These are phyloP conservation scores for Gossypium davidsonii DNA, from an alignment of 441 rosid genomes.

Conservation along the genomic window DNA sequence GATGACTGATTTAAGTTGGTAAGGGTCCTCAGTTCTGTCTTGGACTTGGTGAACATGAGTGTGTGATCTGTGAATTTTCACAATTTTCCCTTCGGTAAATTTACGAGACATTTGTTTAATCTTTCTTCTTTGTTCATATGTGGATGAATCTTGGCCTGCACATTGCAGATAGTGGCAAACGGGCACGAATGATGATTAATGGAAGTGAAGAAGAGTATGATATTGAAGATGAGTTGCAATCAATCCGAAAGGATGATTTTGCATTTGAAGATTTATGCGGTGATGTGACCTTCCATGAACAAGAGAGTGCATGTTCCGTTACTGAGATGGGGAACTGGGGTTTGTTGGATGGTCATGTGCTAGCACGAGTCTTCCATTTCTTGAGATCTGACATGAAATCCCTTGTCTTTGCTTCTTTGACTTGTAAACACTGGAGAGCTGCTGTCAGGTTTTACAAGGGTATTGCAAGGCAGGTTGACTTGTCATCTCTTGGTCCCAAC, in stretches of 20 bases:
- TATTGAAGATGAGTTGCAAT: slow-evolving; percentile 43
- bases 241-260: slow-evolving; percentile 40
- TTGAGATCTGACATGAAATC: slow-evolving; percentile 76
- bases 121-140: slow-evolving; percentile 7
- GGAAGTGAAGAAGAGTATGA: slow-evolving; percentile 65
- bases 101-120: neutral
- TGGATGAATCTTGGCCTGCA: slow-evolving; percentile 18
- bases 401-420: slow-evolving; percentile 71
- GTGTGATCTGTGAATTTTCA: neutral
- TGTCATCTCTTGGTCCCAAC: slow-evolving; percentile 67
- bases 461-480: slow-evolving; percentile 68
- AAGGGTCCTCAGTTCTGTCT: neutral
- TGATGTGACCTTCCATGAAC: slow-evolving; percentile 45
- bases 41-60: neutral
- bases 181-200: slow-evolving; percentile 64
- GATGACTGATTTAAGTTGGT: neutral
- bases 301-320: slow-evolving; percentile 37
- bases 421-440: slow-evolving; percentile 94
- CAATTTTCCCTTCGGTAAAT: slow-evolving; percentile 1
- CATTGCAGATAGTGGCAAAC: slow-evolving; percentile 61
- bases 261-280: slow-evolving; percentile 81
- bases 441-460: slow-evolving; percentile 71
- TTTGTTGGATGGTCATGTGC: slow-evolving; percentile 65
- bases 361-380: slow-evolving; percentile 84
- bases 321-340: slow-evolving; percentile 61